These are phyloP conservation scores for Penicillium subrubescens DNA, from an alignment of 495 filamentous ascomycete genomes.

Conservation along the genomic window DNA sequence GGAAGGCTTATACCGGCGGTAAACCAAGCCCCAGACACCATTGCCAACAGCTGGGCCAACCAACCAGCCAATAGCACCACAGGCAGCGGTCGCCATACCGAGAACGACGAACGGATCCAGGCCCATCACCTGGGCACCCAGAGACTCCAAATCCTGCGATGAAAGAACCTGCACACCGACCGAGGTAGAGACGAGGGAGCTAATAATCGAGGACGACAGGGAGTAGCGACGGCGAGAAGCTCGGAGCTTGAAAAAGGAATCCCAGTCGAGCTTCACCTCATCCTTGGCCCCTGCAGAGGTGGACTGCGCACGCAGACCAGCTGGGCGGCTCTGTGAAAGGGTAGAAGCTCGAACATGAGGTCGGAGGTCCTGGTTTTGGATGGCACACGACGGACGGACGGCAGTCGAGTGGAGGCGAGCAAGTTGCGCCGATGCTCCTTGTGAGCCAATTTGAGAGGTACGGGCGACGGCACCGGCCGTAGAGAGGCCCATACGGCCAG, in stretches of 20 bases:
- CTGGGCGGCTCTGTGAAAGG: constrained; percentile 33
- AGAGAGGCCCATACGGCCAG: constrained; percentile 29
- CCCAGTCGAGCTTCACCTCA: constrained; percentile 72
- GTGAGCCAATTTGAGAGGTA: constrained; percentile 14
- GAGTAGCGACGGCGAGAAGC: constrained; percentile 80
- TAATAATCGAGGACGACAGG: constrained; percentile 71
- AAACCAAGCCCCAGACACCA: constrained; percentile 68
- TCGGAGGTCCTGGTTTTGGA: constrained; percentile 22
- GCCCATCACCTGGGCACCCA: constrained; percentile 68
- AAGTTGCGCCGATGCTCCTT: constrained; percentile 21
- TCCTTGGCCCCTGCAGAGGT: constrained; percentile 31
- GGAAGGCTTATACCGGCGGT: constrained; percentile 63
- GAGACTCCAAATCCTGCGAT: constrained; percentile 64
- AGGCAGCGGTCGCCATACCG: constrained; percentile 72
- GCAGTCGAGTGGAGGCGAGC: constrained; percentile 22
- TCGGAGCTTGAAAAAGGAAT: constrained; percentile 90
- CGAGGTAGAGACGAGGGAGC: constrained; percentile 57
- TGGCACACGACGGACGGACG: constrained; percentile 14
- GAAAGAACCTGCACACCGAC: constrained; percentile 65
- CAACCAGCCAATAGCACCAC: constrained; percentile 81
- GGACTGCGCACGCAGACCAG: constrained; percentile 41
- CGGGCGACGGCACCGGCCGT: constrained; percentile 25
- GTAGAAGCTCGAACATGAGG: constrained; percentile 23
- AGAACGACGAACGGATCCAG: constrained; percentile 86
- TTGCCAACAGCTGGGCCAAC: constrained; percentile 79